Evolutionary conservation across 1,284 basidiomycete genomes (phyloP), one percentile per base, ranked within the genome.

Genomic region (Ceratobasidium sp.): DNA sequence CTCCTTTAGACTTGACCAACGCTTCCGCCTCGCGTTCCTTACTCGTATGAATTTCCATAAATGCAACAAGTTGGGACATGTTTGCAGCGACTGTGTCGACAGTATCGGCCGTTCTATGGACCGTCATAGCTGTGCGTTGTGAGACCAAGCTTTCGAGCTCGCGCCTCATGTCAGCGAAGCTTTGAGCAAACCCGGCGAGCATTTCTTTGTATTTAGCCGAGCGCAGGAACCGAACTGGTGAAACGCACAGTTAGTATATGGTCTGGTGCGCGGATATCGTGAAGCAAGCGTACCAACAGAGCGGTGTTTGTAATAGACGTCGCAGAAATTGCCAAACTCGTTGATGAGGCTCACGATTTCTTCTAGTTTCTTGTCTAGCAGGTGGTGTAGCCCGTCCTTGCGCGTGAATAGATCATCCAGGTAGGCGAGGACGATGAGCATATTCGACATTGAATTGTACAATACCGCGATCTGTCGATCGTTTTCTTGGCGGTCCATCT

Each of bases 11-110:
- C 4, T 31, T 48, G 13, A 65, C 63, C 34, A 65, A 27, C 9
- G 63, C 48, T 2, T 31, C 63, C 1, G 63, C 63, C 27, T 65
- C 63, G n/a, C 63, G 63, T 51, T 65, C 63, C 2, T 48, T 24
- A 22, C 29, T 65, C 46, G 63, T 65, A n/a, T 65, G 63, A 29
- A 65, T 65, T 31, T 65, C 63, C 63, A 65, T 65, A 14, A 65
- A 65, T 31, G 63, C 46, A 2, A 65, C 63, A 1, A 65, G 31
- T 19, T 48, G 63, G 16, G 63, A 65, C 13, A 65, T 48, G 27
- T 39, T 53, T 11, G 63, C 63, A 3, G 63, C 63, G 4, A 65
- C 63, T 27, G 22, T 24, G 2, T 22, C 31, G 29, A 65, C 63
- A 16, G 46, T 51, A 22, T 51, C 19, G 13, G 63, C 48, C 11